These are phyloP conservation scores for Drechslerella stenobrocha DNA, from an alignment of 2,329 filamentous ascomycete genomes.

Conservation along the genomic window DNA sequence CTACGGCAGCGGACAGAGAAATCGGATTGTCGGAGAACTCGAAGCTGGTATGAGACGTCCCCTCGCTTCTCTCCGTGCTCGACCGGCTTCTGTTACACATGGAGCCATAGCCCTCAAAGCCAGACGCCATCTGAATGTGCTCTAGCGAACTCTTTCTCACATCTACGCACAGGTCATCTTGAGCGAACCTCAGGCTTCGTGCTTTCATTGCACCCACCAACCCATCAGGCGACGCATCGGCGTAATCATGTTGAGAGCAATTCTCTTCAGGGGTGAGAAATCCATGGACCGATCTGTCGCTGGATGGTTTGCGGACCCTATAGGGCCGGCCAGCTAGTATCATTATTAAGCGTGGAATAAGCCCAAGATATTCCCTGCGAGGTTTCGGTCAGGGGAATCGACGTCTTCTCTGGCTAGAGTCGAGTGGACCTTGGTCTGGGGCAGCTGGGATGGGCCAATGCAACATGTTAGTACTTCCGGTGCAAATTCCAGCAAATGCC, in stretches of 20 bases:
- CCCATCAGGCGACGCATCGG: slow-evolving; percentile 10
- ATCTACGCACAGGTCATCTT: slow-evolving; percentile 32
- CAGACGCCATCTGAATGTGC: slow-evolving; percentile 10
- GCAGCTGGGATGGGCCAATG: neutral
- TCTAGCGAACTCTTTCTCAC: slow-evolving; percentile 10
- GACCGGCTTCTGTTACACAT: slow-evolving; percentile 35
- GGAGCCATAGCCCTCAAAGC: slow-evolving; percentile 15
- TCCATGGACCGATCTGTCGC: slow-evolving; percentile 18
- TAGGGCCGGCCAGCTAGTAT: slow-evolving; percentile 17
- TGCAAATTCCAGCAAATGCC: neutral
- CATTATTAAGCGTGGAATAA: slow-evolving; percentile 30
- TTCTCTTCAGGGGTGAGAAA: slow-evolving; percentile 25
- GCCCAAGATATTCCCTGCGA: slow-evolving; percentile 1
- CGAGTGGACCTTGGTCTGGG: slow-evolving; percentile 10
- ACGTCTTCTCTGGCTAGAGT: neutral
- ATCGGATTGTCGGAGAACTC: slow-evolving; percentile 23
- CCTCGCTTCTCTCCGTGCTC: slow-evolving; percentile 27
- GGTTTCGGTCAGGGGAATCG: neutral
- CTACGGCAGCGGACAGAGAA: slow-evolving; percentile 23
- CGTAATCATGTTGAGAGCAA: slow-evolving; percentile 17
- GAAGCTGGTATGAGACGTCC: slow-evolving; percentile 41
- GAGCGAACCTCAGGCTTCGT: slow-evolving; percentile 20
- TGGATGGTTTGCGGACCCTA: slow-evolving; percentile 29
- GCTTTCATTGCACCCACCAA: slow-evolving; percentile 6
- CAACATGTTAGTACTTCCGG: slow-evolving; percentile 24